Evolutionary conservation across 2,329 filamentous ascomycete species (phyloP), one percentile per base, ranked within the genome.

Genomic region (Aspergillus calidoustus): DNA sequence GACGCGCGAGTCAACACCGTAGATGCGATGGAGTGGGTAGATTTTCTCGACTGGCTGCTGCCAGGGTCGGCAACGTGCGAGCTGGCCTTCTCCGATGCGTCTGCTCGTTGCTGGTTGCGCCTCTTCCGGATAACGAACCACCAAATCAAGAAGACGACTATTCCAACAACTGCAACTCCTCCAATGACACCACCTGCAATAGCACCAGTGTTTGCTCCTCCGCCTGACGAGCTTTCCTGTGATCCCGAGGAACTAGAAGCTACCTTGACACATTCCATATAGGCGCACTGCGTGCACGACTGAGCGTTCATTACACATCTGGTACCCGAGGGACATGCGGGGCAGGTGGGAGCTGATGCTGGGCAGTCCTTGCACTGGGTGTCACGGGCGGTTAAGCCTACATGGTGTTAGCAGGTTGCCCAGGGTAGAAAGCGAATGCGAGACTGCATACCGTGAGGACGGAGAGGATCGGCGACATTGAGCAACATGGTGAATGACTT

Each of bases 1-100:
- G 95, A 98, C 53, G 95, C 95, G 64, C 95, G 89, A 19, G 95
- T 98, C 63, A 97, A 86, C 62, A 98, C 93, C 28, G 94, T 98
- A 9, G 93, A 97, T 17, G 95, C 95, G 74, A 99, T 92, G 13
- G 94, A 98, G 71, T 94, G 89, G n/a, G 91, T 91, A 11, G 93
- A 95, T 59, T 90, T 86, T 69, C 93, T 85, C 66, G 88, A 84
- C 69, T 87, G 84, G 66, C 19, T 19, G 19, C 47, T 51, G 47
- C 11, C 25, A 34, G 47, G 28, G 17, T 25, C 79, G 68, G 82
- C 82, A 60, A 76, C 82, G 73, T 83, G 84, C 80, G 66, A 80
- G 74, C 64, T 83, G 62, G 80, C 76, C 61, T 85, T 82, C 66
- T 87, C 81, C 44, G 83, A 84, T 80, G 54, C 70, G 46, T 46